Evolutionary conservation across 768 basidiomycete genomes (phyloP), one percentile per base, ranked within the genome.

Genomic region (Phlebiopsis flavidoalba): DNA sequence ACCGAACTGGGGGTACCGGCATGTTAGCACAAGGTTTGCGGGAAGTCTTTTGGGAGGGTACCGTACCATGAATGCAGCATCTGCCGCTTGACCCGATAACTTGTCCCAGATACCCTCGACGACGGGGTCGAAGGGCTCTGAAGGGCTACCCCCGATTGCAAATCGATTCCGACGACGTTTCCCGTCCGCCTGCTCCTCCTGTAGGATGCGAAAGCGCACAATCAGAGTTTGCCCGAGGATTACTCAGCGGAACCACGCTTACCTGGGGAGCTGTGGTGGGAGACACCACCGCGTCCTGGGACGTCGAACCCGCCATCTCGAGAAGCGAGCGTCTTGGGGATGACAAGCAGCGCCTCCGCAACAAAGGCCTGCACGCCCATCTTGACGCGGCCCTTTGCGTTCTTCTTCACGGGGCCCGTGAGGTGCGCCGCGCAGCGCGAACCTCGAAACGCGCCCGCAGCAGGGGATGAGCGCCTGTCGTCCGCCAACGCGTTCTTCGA

Each of bases 71-170:
- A 96, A 71, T 98, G 95, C 50, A 99, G 76, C 94, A 99, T 97
- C 72, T 99, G 97, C 62, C 96, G 81, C 80, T 99, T 99, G 62
- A 99, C 97, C 65, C 97, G 82, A 72, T 97, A 98, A 76, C n/a
- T 98, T 98, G 72, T 99, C 97, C 95, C 95, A 99, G 26, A 99
- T 87, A 40, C 97, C 97, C 70, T 95, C 91, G 5, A 93, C 87
- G 10, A 92, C 92, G 21, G 97, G 97, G 70, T 99, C 96, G 70
- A 96, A 91, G 1, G 96, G 95, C 73, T 97, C 94, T 55, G n/a
- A n/a, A n/a, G n/a, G n/a, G n/a, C n/a, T n/a, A n/a, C n/a, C n/a
- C 97, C 97, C 17, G 94, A 90, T 71, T 93, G 79, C 40, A 99
- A 78, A 75, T 98, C 93, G 63, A 99, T 73, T 15, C 97, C 97